These are phyloP conservation scores for Tricholomella constricta DNA, from an alignment of 768 basidiomycete genomes.

Conservation along the genomic window DNA sequence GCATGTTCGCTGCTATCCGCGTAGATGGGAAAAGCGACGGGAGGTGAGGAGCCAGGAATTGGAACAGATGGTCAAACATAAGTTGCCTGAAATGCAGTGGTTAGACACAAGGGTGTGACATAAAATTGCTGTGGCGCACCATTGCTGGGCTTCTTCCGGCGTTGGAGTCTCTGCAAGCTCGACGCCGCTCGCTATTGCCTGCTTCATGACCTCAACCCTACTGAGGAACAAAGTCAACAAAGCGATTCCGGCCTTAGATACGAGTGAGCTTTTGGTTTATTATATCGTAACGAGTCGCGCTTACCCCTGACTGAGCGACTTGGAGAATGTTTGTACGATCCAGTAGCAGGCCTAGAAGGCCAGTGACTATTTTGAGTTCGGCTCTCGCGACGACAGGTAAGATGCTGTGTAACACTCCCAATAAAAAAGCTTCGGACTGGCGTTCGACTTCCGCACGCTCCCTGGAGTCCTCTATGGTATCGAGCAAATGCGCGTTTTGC, in stretches of 20 bases:
- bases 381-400: slow-evolving; percentile 79
- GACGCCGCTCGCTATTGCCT: slow-evolving; percentile 53
- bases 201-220: slow-evolving; percentile 90
- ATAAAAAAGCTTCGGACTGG: slow-evolving; percentile 90
- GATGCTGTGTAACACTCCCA: slow-evolving; percentile 84
- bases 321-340: slow-evolving; percentile 74
- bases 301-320: slow-evolving; percentile 80
- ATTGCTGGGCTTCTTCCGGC: slow-evolving; percentile 79
- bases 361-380: slow-evolving; percentile 79
- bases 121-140: slow-evolving; percentile 33
- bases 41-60: slow-evolving; percentile 75
- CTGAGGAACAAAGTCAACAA: slow-evolving; percentile 89
- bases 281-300: slow-evolving; percentile 26
- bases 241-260: slow-evolving; percentile 80
- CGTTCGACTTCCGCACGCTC: slow-evolving; percentile 73
- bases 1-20: slow-evolving; percentile 50
- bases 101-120: neutral
- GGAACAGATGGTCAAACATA: slow-evolving; percentile 87
- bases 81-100: slow-evolving; percentile 61
- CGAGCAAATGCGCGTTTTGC: slow-evolving; percentile 70
- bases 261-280: slow-evolving; percentile 10
- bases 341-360: slow-evolving; percentile 80
- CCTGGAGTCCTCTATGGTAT: slow-evolving; percentile 59
- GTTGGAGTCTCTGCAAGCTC: slow-evolving; percentile 61
- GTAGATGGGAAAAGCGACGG: slow-evolving; percentile 88